A percentile compares a stretch with the other conserved stretches of the same genome.
Evolutionary conservation across 805 yeast genomes (phyloP).

Genomic region (Yarrowia hollandica): DNA sequence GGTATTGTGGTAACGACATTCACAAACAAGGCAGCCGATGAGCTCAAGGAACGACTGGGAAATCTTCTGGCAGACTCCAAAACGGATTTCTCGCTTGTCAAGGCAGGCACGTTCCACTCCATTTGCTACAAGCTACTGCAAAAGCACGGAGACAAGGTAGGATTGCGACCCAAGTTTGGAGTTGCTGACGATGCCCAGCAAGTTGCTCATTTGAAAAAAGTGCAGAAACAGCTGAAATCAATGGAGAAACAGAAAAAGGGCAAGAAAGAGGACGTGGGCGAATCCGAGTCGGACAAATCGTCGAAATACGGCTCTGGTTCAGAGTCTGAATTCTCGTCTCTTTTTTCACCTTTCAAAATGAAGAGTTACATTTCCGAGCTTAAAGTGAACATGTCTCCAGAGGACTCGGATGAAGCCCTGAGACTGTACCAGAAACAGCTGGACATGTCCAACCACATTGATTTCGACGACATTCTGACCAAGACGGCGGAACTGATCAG

Average conservation of each 20-base stretch:
- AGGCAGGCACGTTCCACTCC: conserved; percentile 90
- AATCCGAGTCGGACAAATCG: not conserved
- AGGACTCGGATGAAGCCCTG: conserved; percentile 8
- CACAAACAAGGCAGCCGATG: conserved; percentile 89
- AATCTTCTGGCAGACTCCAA: conserved; percentile 35
- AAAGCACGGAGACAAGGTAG: conserved; percentile 54
- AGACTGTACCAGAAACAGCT: conserved; percentile 6
- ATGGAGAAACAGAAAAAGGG: not conserved
- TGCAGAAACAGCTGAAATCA: not conserved
- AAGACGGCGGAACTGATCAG: conserved; percentile 53
- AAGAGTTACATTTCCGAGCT: conserved; percentile 13
- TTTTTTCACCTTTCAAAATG: conserved; percentile 6
- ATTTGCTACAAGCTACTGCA: conserved; percentile 64
- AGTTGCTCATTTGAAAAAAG: not conserved
- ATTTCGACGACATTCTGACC: conserved; percentile 81
- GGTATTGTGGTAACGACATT: conserved; percentile 83
- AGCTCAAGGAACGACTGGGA: conserved; percentile 66
- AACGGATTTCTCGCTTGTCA: conserved; percentile 46
- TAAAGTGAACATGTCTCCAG: not conserved
- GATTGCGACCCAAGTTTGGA: conserved; percentile 48
- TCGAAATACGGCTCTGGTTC: not conserved
- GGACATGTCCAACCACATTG: conserved; percentile 49
- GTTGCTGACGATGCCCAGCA: conserved; percentile 19
- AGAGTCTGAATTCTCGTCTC: not conserved
- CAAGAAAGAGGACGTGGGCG: not conserved